Conservation (phyloP, 495 filamentous ascomycete genomes). For the Podospora australis region DNA sequence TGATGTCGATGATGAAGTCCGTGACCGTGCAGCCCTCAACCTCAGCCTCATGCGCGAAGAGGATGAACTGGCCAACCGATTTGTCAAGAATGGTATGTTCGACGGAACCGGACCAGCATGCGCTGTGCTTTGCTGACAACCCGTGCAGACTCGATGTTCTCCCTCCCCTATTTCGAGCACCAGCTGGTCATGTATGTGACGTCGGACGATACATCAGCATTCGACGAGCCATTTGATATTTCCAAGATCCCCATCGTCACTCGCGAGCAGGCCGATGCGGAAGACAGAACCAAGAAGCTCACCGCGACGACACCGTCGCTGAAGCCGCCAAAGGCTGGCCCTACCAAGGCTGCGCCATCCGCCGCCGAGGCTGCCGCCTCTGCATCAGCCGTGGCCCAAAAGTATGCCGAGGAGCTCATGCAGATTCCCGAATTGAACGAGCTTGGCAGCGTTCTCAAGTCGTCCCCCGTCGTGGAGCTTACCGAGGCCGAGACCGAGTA, state of each 20-base stretch:
- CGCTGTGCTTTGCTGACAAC: no score
- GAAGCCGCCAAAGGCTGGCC: conserved; percentile 82
- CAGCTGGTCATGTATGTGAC: conserved; percentile 98
- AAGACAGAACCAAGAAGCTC: conserved; percentile 93
- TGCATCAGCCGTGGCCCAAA: conserved; percentile 71
- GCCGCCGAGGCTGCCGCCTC: conserved; percentile 66
- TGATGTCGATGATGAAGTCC: conserved; percentile 95
- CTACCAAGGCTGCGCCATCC: conserved; percentile 63
- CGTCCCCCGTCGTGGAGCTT: conserved; percentile 76
- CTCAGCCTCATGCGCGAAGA: conserved; percentile 81
- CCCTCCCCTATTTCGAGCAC: conserved; percentile 91
- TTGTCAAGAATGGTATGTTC: conserved; percentile 81
- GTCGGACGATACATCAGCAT: conserved; percentile 76
- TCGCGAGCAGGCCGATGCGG: conserved; percentile 92
- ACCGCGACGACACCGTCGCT: conserved; percentile 87
- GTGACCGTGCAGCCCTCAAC: conserved; percentile 91
- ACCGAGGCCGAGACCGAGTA: conserved; percentile 98
- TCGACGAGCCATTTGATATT: conserved; percentile 81
- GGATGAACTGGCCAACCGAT: conserved; percentile 73
- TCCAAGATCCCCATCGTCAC: conserved; percentile 88
- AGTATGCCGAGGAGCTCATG: conserved; percentile 81
- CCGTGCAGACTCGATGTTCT: conserved; percentile 77
- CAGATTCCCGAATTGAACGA: conserved; percentile 82
- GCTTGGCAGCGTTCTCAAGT: conserved; percentile 86
- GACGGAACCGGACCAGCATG: no score